These are phyloP conservation scores for Ochetophila trinervis DNA, from an alignment of 306 rosid genomes.

Conservation along the genomic window DNA sequence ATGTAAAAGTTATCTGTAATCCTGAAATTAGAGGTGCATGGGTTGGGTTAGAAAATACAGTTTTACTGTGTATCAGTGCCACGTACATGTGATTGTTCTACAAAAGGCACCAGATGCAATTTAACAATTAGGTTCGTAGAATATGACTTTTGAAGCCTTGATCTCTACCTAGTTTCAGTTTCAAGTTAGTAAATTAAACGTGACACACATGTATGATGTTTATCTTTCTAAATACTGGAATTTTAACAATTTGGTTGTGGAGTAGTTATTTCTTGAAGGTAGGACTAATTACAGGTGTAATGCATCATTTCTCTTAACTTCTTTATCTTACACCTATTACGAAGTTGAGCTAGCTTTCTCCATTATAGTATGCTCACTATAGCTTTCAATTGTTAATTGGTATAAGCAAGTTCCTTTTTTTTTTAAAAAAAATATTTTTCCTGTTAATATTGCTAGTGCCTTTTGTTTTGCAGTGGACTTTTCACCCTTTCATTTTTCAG, in stretches of 20 bases:
- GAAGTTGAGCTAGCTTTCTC: background rate
- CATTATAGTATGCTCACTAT: background rate
- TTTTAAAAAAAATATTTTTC: background rate
- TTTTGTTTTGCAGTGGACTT: conserved; percentile 51
- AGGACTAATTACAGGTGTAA: background rate
- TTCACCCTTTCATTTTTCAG: conserved; percentile 49
- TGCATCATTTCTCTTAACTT: background rate
- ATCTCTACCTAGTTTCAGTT: background rate
- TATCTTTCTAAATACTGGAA: background rate
- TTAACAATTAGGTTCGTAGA: background rate
- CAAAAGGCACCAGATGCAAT: background rate
- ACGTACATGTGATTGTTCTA: too few species aligned
- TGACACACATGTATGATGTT: background rate
- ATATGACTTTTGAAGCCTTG: background rate
- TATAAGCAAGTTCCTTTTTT: conserved; percentile 14
- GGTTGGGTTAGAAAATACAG: too few species aligned
- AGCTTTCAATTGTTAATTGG: background rate
- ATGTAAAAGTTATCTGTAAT: too few species aligned
- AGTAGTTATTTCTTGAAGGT: background rate
- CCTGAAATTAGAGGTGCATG: too few species aligned
- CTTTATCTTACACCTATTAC: background rate
- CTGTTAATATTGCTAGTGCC: background rate
- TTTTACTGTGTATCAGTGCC: too few species aligned
- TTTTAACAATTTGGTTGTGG: background rate
- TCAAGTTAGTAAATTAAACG: background rate